A percentile compares a stretch with the other conserved stretches of the same genome.
phyloP scores from a whole-genome alignment of 2,329 filamentous ascomycete species.

The Alternaria ethzedia region DNA sequence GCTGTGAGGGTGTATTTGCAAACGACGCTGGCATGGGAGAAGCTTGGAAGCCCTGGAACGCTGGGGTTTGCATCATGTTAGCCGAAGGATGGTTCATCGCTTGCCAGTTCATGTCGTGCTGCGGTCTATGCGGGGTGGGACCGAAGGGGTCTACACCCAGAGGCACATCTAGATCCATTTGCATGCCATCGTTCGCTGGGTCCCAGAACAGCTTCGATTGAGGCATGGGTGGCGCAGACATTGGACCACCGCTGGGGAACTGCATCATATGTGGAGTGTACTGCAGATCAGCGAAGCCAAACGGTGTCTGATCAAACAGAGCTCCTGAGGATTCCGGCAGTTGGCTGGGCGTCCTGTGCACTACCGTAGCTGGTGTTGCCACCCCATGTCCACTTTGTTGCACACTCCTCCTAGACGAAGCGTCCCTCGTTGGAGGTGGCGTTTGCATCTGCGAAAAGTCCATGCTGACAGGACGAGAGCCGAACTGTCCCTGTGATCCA shows the following conservation, averaged over 20 bases:
- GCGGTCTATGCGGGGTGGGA: conserved; percentile 43
- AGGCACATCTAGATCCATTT: conserved; percentile 46
- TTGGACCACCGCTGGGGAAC: conserved; percentile 58
- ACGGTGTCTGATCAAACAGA: conserved; percentile 47
- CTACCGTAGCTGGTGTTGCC: conserved; percentile 48
- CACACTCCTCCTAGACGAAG: conserved; percentile 57
- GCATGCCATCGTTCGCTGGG: conserved; percentile 32
- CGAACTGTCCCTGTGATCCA: conserved; percentile 20
- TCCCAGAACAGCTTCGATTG: conserved; percentile 54
- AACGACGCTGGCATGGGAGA: conserved; percentile 35
- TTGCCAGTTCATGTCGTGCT: conserved; percentile 41
- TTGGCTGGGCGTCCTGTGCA: conserved; percentile 49
- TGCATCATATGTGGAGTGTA: conserved; percentile 65
- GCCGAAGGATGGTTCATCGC: conserved; percentile 35
- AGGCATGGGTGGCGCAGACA: conserved; percentile 63
- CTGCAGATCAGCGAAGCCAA: conserved; percentile 61
- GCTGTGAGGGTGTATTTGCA: conserved; percentile 24
- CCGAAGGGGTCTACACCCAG: conserved; percentile 43
- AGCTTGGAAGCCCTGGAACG: conserved; percentile 42
- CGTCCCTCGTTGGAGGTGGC: conserved; percentile 65
- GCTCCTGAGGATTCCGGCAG: conserved; percentile 28
- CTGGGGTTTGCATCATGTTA: conserved; percentile 42
- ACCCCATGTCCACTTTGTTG: conserved; percentile 39
- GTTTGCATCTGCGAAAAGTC: conserved; percentile 63
- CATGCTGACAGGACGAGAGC: conserved; percentile 43